phyloP scores from a whole-genome alignment of 1,284 basidiomycete genomes.

The Phylloporus sp. region DNA sequence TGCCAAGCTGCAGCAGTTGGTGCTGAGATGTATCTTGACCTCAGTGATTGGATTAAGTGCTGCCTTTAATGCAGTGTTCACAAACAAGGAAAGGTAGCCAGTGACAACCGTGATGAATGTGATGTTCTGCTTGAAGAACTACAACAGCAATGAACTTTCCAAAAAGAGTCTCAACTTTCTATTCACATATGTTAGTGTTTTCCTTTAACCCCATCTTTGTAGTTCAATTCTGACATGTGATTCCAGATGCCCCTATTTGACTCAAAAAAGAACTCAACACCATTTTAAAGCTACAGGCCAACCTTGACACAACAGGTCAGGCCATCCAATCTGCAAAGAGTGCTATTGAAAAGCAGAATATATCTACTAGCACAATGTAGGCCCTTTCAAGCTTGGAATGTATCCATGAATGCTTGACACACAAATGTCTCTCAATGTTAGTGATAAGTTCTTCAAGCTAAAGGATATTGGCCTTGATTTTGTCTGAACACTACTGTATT shows the following conservation, averaged over 20 bases:
- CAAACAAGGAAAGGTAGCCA: conserved; percentile 12
- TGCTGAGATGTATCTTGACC: conserved; percentile 20
- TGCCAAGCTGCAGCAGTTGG: conserved; percentile 29
- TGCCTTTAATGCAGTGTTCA: conserved; percentile 21
- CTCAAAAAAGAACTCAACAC: conserved; percentile 42
- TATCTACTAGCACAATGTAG: not conserved
- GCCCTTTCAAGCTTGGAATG: conserved; percentile 22
- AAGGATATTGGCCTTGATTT: not conserved
- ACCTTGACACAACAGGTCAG: conserved; percentile 35
- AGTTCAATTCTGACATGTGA: not conserved
- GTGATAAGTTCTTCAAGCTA: conserved; percentile 38
- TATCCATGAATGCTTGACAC: conserved; percentile 13
- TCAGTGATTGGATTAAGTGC: conserved; percentile 35
- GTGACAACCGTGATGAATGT: not conserved
- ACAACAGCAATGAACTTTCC: not conserved
- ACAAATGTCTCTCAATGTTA: conserved; percentile 41
- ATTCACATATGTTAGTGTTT: not conserved
- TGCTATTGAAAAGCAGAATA: conserved; percentile 9
- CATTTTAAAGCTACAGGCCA: conserved; percentile 38
- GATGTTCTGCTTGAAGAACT: not conserved
- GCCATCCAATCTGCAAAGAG: conserved; percentile 19
- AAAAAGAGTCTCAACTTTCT: not conserved
- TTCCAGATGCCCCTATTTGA: conserved; percentile 40
- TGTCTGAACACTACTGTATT: conserved; percentile 27
- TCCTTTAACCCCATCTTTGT: not conserved